These are phyloP conservation scores for Ophiostoma ips DNA, from an alignment of 2,329 filamentous ascomycete genomes.

Conservation along the genomic window DNA sequence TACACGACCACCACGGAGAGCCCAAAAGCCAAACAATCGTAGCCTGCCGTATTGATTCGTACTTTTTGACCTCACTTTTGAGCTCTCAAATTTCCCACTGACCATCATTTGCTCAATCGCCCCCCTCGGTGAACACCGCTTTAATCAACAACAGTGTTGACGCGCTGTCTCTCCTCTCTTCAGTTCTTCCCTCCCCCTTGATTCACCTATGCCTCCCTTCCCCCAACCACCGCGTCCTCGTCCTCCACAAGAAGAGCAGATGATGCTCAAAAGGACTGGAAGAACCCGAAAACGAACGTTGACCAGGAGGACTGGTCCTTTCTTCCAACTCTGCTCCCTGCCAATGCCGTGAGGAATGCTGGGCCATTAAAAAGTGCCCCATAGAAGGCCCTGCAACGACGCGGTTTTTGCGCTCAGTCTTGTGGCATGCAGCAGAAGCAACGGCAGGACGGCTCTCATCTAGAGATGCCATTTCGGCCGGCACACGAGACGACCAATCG, in stretches of 20 bases:
- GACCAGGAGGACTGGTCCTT: background rate
- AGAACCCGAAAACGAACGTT: background rate
- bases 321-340: background rate
- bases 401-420: background rate
- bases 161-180: background rate
- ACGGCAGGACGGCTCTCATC: background rate
- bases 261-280: background rate
- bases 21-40: background rate
- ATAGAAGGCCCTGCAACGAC: background rate
- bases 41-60: background rate
- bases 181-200: conserved; percentile 4
- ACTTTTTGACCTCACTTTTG: background rate
- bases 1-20: no score
- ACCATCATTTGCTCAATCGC: background rate
- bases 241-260: background rate
- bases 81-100: background rate
- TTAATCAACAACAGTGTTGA: background rate
- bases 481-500: background rate
- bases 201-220: conserved; percentile 5
- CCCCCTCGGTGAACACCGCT: background rate
- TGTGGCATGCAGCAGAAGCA: background rate
- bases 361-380: background rate
- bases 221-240: background rate
- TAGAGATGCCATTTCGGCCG: background rate
- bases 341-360: background rate